Base-by-base conservation (phyloP, 164 flowering plant species). In the Macadamia integrifolia region DNA sequence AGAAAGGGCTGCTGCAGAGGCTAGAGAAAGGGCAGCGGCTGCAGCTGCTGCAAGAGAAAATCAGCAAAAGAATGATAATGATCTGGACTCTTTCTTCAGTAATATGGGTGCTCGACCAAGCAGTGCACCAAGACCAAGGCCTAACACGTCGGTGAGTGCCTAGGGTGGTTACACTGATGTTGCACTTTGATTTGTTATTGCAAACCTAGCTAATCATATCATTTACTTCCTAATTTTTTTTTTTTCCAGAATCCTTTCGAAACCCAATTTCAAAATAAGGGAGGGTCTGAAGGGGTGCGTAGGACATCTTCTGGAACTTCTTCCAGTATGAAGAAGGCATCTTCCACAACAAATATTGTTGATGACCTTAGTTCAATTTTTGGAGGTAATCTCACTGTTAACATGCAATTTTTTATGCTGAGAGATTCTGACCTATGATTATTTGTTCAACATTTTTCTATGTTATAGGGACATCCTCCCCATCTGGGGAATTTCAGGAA, bases 291-390 rank as follows among this genome's bases (percentile, higher is more conserved):
- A 58, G 82, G 66, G 18, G 68, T 84, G 53, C 78, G 78, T 69
- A 82, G 82, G 78, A 72, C 89, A 65, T 72, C 91, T 66, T 61
- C 79, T 71, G 84, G 78, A 66, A 43, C 81, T 55, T 58, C 93
- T 29, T 70, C 97, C 64, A 86, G 64, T 76, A 86, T 88, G 73
- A 83, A 77, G 76, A 94, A 92, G 66, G 86, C 88, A 71, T 84
- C 90, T 74, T 92, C 99, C 7, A 62, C 93, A 9, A 74, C 94
- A 42, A 94, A 85, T 78, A 78, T 92, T 67, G 90, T 82, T 65
- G 98, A 94, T 79, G 98, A 92, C 73, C 85, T 92, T 48, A 69
- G 83, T 79, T 84, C 95, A 23, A 84, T 90, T 67, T 92, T 94
- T 81, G 97, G 95, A 84, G 96, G 99, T 90, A 84, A 7, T 71